Conservation (phyloP, 352 stramenopile genomes). For the Pythium pyrilobum region DNA sequence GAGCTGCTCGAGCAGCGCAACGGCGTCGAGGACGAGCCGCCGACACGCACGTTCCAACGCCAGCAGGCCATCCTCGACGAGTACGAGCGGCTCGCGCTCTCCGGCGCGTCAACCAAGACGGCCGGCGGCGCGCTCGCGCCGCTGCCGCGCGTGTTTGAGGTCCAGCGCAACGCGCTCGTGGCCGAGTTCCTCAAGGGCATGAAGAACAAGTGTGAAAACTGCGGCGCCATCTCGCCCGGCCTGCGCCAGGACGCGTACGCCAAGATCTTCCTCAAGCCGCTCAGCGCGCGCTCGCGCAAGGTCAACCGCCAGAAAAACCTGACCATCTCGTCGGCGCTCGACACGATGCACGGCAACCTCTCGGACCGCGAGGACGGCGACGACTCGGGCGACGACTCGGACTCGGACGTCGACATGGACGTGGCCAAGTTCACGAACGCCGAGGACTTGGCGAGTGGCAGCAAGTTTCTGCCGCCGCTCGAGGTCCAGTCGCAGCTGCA, state of each 20-base stretch:
- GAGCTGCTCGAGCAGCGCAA: conserved; percentile 86
- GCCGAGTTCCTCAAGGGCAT: conserved; percentile 91
- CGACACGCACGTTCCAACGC: conserved; percentile 64
- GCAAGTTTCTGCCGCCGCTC: conserved; percentile 93
- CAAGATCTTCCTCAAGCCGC: conserved; percentile 96
- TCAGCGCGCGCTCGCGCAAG: conserved; percentile 75
- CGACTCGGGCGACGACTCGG: conserved; percentile 48
- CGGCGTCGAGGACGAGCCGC: conserved; percentile 76
- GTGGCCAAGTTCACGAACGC: conserved; percentile 37
- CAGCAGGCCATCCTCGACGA: conserved; percentile 86
- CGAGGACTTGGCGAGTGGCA: conserved; percentile 61
- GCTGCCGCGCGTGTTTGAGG: conserved; percentile 62
- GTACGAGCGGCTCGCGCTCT: conserved; percentile 84
- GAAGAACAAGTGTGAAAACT: conserved; percentile 96
- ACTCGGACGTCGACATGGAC: conserved; percentile 73
- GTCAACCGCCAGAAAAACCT: conserved; percentile 82
- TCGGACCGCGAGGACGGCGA: conserved; percentile 43
- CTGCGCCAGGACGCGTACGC: conserved; percentile 96
- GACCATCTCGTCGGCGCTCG: conserved; percentile 71
- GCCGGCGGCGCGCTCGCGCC: conserved; percentile 35
- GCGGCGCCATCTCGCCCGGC: conserved; percentile 91
- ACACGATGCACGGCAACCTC: conserved; percentile 73
- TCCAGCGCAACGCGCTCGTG: conserved; percentile 73
- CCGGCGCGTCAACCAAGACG: no score
- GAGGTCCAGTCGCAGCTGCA: conserved; percentile 95